Base-by-base conservation (phyloP, 768 basidiomycete genomes). In the Amanita rimosa region DNA sequence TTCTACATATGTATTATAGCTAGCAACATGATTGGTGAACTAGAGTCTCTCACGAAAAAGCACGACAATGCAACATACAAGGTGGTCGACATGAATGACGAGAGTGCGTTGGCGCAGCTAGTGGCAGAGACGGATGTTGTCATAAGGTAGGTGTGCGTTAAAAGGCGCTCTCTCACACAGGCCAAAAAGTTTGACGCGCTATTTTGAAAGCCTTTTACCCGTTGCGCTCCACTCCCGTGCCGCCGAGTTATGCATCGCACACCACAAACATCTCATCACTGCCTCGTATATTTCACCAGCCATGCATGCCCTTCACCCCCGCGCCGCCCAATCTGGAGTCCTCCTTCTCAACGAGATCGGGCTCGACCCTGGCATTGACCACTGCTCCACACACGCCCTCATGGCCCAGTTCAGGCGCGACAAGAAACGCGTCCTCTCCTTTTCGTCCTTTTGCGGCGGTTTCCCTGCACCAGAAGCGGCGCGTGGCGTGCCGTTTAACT, bases 361-460 rank as follows among this genome's bases (percentile, higher is more conserved):
- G 1, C 71, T 93, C 0, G 91, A 94, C 60, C 90, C 91, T 0
- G 91, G 90, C 2, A 81, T 94, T 48, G 90, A 93, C 62, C 90
- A 93, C 58, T 83, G 86, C 61, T 88, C 87, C 9, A 92, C 91
- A 0, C 74, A 90, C 57, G 75, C 81, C 0, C 67, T 95, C 13
- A 63, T 93, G 26, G 65, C 69, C 17, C 65, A 69, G 22, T 64
- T 85, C 3, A 69, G 69, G 33, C 57, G 63, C 7, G 63, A 78
- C 54, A 72, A 70, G 17, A 83, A 79, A 60, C 61, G 67, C 11
- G 70, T 91, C 8, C 58, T 73, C 0, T 83, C 85, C 0, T 96
- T 95, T 62, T 79, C 79, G 1, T 92, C 89, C 1, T 94, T 94
- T 71, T 97, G 94, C 49, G 94, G 94, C 1, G 94, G 94, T 1